These are phyloP conservation scores for Thelephora aurantiotincta DNA, from an alignment of 768 basidiomycete genomes.

Conservation along the genomic window DNA sequence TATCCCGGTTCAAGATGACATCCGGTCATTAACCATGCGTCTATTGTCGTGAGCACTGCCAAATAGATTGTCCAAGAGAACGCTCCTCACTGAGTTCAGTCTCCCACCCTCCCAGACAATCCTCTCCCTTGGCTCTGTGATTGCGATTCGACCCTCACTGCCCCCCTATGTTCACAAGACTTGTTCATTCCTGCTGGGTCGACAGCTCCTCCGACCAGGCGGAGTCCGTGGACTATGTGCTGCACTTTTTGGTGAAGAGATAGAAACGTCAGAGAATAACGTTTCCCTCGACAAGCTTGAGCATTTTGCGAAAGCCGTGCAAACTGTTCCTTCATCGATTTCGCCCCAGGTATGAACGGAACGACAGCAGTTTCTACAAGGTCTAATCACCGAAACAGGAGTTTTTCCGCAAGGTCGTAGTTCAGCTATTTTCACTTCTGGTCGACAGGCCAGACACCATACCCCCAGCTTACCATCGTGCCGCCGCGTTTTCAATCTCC, in stretches of 20 bases:
- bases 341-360: conserved; percentile 32
- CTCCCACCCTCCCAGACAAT: conserved; percentile 55
- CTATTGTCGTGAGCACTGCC: conserved; percentile 30
- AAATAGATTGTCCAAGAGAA: not conserved
- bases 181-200: conserved; percentile 50
- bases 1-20: conserved; percentile 26
- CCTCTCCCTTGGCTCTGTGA: conserved; percentile 43
- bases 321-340: conserved; percentile 43
- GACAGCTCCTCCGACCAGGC: conserved; percentile 54
- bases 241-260: conserved; percentile 52
- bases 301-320: conserved; percentile 50
- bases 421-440: conserved; percentile 40
- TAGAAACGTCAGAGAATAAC: conserved; percentile 14
- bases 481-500: conserved; percentile 55
- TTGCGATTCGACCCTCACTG: conserved; percentile 28
- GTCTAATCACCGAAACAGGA: conserved; percentile 26
- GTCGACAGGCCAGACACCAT: conserved; percentile 19
- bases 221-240: conserved; percentile 58
- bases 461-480: conserved; percentile 35
- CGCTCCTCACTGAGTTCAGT: conserved; percentile 20
- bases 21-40: conserved; percentile 38
- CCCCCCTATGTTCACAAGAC: conserved; percentile 41
- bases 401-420: conserved; percentile 42
- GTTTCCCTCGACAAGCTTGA: conserved; percentile 51
- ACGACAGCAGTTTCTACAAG: not conserved